Evolutionary conservation across 2,329 filamentous ascomycete genomes (phyloP).

Genomic region (Ambrosiella xylebori): DNA sequence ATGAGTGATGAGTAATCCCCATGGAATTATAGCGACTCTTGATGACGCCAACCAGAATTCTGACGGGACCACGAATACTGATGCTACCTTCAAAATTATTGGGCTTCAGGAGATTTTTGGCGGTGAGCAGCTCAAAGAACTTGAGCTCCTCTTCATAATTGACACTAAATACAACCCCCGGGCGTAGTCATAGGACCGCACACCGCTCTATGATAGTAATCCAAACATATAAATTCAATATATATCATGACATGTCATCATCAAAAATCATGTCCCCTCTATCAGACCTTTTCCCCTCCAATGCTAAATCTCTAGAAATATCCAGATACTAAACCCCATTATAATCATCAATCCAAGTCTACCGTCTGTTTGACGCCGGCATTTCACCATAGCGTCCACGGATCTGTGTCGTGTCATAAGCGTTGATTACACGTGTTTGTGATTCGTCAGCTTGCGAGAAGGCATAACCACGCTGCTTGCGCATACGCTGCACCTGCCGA

Average conservation of each 20-base stretch:
- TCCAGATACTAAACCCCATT: neutral
- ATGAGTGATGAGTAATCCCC: slow-evolving; percentile 27
- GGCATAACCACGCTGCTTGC: slow-evolving; percentile 94
- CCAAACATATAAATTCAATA: neutral
- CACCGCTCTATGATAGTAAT: neutral
- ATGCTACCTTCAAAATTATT: slow-evolving; percentile 35
- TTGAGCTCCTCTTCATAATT: neutral
- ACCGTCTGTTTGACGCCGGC: slow-evolving; percentile 32
- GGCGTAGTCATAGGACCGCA: neutral
- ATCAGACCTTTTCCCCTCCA: neutral
- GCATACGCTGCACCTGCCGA: slow-evolving; percentile 94
- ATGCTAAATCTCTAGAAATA: neutral
- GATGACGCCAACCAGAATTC: slow-evolving; percentile 35
- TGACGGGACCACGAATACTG: slow-evolving; percentile 26
- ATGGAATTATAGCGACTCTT: slow-evolving; percentile 32
- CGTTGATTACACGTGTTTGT: slow-evolving; percentile 86
- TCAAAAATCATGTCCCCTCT: too few species aligned
- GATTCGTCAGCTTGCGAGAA: slow-evolving; percentile 96
- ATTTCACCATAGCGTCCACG: slow-evolving; percentile 93
- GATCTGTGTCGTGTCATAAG: slow-evolving; percentile 89
- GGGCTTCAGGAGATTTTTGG: slow-evolving; percentile 25
- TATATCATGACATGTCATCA: neutral
- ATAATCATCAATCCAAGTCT: neutral
- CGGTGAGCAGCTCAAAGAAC: slow-evolving; percentile 6
- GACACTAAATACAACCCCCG: neutral